Percentiles rank a stretch among this genome's conserved stretches.
These are phyloP conservation scores for Exidia glandulosa DNA, from an alignment of 768 basidiomycete genomes.

Conservation along the genomic window DNA sequence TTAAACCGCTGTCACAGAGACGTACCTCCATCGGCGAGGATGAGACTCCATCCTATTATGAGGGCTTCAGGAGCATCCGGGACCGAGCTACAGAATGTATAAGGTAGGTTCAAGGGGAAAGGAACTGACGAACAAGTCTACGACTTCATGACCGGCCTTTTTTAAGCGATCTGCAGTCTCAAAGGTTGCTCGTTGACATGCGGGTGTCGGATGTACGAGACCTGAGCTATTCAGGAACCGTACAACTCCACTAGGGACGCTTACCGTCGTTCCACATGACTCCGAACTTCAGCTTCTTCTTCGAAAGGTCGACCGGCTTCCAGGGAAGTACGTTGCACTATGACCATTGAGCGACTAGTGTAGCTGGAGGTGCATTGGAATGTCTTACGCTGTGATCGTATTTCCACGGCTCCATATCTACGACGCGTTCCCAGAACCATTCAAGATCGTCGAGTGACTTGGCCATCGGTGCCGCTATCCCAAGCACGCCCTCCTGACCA, in stretches of 20 bases:
- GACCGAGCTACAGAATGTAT: background rate
- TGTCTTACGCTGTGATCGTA: conserved; percentile 42
- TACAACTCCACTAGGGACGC: conserved; percentile 7
- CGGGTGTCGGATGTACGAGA: conserved; percentile 46
- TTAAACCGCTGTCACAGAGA: no score
- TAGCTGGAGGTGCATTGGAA: no score
- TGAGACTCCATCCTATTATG: conserved; percentile 39
- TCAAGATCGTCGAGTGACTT: conserved; percentile 49
- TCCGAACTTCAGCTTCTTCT: conserved; percentile 44
- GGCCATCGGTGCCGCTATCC: conserved; percentile 50
- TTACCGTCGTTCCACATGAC: conserved; percentile 54
- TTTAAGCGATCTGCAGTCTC: conserved; percentile 33
- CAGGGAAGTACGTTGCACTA: conserved; percentile 27
- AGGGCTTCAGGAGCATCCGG: conserved; percentile 27
- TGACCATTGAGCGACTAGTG: background rate
- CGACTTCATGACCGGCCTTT: conserved; percentile 37
- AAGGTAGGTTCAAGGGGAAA: background rate
- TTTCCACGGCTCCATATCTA: conserved; percentile 51
- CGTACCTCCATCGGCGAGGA: conserved; percentile 40
- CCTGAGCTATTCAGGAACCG: conserved; percentile 23
- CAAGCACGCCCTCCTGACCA: conserved; percentile 47
- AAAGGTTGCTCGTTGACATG: conserved; percentile 43
- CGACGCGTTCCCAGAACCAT: conserved; percentile 53
- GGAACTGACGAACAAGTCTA: conserved; percentile 33
- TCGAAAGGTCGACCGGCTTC: conserved; percentile 28